Evolutionary conservation across 345 rosid genomes (phyloP).

Genomic region (Eucalyptus victrix): DNA sequence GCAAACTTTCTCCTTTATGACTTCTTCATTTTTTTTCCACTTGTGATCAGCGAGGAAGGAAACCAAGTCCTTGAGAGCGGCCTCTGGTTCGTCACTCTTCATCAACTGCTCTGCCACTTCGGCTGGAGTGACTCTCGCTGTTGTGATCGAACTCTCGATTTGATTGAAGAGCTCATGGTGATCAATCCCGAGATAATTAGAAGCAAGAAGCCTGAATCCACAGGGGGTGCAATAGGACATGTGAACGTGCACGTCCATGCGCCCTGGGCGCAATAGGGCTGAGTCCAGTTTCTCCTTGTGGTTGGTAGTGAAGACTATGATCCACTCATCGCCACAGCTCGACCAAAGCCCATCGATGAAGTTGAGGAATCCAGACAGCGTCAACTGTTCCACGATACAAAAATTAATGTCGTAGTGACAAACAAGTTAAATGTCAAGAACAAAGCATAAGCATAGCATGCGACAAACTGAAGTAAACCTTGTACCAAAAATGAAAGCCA

Average conservation of each 20-base stretch:
- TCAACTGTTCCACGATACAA: conserved; percentile 7
- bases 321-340: conserved; percentile 69
- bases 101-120: conserved; percentile 35
- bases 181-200: conserved; percentile 20
- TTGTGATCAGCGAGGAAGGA: conserved; percentile 16
- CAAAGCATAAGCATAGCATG: background rate
- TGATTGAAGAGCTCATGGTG: conserved; percentile 4
- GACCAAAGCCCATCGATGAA: conserved; percentile 84
- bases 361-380: conserved; percentile 40
- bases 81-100: conserved; percentile 24
- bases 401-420: background rate
- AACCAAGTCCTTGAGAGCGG: conserved; percentile 8
- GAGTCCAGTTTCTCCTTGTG: conserved; percentile 63
- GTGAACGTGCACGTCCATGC: conserved; percentile 83
- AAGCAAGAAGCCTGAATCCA: conserved; percentile 43
- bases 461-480: background rate
- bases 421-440: too few species aligned
- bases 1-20: background rate
- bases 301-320: conserved; percentile 75
- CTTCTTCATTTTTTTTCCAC: background rate
- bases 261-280: conserved; percentile 65
- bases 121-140: conserved; percentile 29
- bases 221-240: conserved; percentile 52
- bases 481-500: background rate
- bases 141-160: conserved; percentile 12